Evolutionary conservation across 2,329 filamentous ascomycete species (phyloP).

Genomic region (Penicillium sp.): DNA sequence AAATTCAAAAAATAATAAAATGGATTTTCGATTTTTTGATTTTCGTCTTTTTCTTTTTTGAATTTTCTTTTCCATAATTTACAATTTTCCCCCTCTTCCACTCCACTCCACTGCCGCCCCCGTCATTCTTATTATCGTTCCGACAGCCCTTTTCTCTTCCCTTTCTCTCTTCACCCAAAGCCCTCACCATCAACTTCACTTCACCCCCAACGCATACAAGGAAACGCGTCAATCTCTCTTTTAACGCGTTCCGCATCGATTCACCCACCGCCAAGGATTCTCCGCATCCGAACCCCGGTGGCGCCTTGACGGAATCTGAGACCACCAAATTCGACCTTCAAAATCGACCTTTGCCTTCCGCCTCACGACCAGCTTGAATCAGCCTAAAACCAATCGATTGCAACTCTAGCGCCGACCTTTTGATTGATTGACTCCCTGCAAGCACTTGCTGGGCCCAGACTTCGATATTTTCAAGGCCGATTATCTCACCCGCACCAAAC

Average conservation of each 20-base stretch:
- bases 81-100: conserved; percentile 24
- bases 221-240: conserved; percentile 20
- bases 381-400: conserved; percentile 9
- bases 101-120: conserved; percentile 27
- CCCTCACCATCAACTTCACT: not conserved
- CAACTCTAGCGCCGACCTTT: conserved; percentile 18
- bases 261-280: conserved; percentile 4
- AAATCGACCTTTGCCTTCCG: conserved; percentile 1
- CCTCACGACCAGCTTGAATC: not conserved
- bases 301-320: conserved; percentile 15
- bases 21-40: conserved; percentile 10
- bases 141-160: conserved; percentile 16
- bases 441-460: conserved; percentile 15
- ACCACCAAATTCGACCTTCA: not conserved
- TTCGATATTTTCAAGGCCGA: conserved; percentile 9
- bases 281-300: conserved; percentile 20
- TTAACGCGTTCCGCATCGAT: conserved; percentile 18
- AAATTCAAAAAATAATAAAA: no score
- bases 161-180: conserved; percentile 14
- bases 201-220: not conserved
- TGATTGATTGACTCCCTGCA: conserved; percentile 21
- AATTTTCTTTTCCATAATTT: conserved; percentile 10
- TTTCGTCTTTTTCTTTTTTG: conserved; percentile 9
- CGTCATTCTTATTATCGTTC: conserved; percentile 30
- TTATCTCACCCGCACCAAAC: conserved; percentile 10